These are phyloP conservation scores for Aspergillus luchuensis DNA, from an alignment of 2,329 filamentous ascomycete genomes.

Conservation along the genomic window DNA sequence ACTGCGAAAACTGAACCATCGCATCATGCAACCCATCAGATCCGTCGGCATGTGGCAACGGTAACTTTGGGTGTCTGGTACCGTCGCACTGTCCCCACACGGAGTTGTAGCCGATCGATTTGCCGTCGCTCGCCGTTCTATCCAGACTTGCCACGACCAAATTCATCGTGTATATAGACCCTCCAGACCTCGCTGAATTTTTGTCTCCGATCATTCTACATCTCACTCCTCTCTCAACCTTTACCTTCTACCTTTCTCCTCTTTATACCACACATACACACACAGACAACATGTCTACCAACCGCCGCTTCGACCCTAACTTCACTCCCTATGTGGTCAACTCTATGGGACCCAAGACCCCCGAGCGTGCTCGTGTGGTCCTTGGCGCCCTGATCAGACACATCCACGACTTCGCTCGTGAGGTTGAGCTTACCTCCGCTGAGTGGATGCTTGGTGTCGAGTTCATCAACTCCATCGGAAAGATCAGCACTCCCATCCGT, in stretches of 20 bases:
- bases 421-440: conserved; percentile 73
- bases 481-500: conserved; percentile 66
- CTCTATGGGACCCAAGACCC: conserved; percentile 69
- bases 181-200: conserved; percentile 8
- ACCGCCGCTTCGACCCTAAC: conserved; percentile 61
- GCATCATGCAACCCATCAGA: conserved; percentile 6
- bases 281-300: conserved; percentile 23
- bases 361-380: conserved; percentile 65
- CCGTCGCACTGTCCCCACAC: conserved; percentile 36
- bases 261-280: not conserved
- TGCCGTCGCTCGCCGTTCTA: conserved; percentile 22
- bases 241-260: not conserved
- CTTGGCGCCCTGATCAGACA: conserved; percentile 67
- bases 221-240: not conserved
- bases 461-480: conserved; percentile 73
- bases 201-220: conserved; percentile 4
- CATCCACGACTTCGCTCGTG: conserved; percentile 76
- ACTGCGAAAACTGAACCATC: conserved; percentile 1
- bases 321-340: conserved; percentile 75
- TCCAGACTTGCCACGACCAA: conserved; percentile 11
- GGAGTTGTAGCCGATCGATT: conserved; percentile 25
- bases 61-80: conserved; percentile 5
- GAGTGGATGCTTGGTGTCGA: conserved; percentile 77
- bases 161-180: conserved; percentile 22
- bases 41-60: conserved; percentile 32